Base-by-base conservation (phyloP, 352 stramenopile species). In the Phytophthora foliorum region DNA sequence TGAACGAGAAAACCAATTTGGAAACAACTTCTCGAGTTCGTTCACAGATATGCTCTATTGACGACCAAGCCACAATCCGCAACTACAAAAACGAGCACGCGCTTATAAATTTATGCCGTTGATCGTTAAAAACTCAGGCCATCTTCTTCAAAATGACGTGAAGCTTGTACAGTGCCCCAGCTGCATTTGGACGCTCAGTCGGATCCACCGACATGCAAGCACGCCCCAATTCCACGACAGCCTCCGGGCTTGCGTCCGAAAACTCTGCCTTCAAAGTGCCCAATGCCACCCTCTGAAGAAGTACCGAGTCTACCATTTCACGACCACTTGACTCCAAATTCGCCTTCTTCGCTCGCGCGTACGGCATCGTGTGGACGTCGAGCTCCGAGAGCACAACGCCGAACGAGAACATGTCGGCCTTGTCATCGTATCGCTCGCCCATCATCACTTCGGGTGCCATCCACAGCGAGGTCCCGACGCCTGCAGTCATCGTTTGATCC, bases 361-460 rank as follows among this genome's bases (percentile, higher is more conserved):
- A 86, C 46, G 78, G 78, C 51, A 82, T 80, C 51, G 81, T 79
- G 27, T 84, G 67, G 5, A 79, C 80, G 29, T 84, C 78, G 10
- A 86, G 65, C 63, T 86, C 78, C 0, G 66, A 81, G 13, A 86
- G 50, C 34, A 86, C 73, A 2, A 86, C 63, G 14, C 63, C 63
- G 24, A 71, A 71, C 2, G 63, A 71, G 17, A 71, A 71, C 29
- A 71, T 71, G 48, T 71, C 63, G 4, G 63, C 63, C 55, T 71
- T 71, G 39, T 67, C 56, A 60, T 71, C 63, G 22, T 71, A 71
- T 34, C 48, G 27, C 17, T 71, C 63, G 17, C 45, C 63, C 56
- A 66, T 44, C 63, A 70, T 70, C 25, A 70, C 63, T 39, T 70
- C 63, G 2, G 63, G 63, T 3, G 63, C 63, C 63, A 70, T 70